These are phyloP conservation scores for Phytopythium sindhum DNA, from an alignment of 352 stramenopile genomes.

Conservation along the genomic window DNA sequence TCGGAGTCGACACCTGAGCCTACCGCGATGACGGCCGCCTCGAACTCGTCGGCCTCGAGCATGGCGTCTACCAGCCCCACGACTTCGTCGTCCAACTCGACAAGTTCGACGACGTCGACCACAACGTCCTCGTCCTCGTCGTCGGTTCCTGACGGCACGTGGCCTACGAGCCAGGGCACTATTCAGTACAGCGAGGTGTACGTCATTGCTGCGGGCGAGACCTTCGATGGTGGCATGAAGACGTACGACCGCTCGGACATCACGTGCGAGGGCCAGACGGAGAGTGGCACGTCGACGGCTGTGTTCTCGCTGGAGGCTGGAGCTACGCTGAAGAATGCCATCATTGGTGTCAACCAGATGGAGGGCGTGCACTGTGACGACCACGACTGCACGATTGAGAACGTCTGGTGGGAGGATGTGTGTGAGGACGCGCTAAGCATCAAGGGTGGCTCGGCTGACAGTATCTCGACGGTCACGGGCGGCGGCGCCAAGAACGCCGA, in stretches of 20 bases:
- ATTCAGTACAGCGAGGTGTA: slow-evolving; percentile 27
- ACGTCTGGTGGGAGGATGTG: slow-evolving; percentile 35
- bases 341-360: slow-evolving; percentile 32
- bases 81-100: neutral
- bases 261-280: slow-evolving; percentile 22
- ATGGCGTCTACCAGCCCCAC: neutral
- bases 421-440: slow-evolving; percentile 37
- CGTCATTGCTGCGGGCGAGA: slow-evolving; percentile 25
- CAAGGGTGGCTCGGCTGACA: slow-evolving; percentile 24
- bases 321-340: slow-evolving; percentile 39
- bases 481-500: slow-evolving; percentile 37
- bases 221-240: slow-evolving; percentile 30
- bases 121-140: neutral
- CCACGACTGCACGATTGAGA: slow-evolving; percentile 27
- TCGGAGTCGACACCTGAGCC: slow-evolving; percentile 4
- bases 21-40: neutral
- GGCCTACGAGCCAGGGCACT: slow-evolving; percentile 25
- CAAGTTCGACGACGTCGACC: neutral
- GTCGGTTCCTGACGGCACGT: slow-evolving; percentile 13
- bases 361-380: slow-evolving; percentile 33
- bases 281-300: slow-evolving; percentile 19
- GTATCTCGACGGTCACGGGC: slow-evolving; percentile 29
- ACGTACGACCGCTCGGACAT: slow-evolving; percentile 40
- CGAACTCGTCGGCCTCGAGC: neutral
- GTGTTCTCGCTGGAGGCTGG: slow-evolving; percentile 33